Conservation (phyloP, 257 asterid genomes). For the Capsicum pubescens region DNA sequence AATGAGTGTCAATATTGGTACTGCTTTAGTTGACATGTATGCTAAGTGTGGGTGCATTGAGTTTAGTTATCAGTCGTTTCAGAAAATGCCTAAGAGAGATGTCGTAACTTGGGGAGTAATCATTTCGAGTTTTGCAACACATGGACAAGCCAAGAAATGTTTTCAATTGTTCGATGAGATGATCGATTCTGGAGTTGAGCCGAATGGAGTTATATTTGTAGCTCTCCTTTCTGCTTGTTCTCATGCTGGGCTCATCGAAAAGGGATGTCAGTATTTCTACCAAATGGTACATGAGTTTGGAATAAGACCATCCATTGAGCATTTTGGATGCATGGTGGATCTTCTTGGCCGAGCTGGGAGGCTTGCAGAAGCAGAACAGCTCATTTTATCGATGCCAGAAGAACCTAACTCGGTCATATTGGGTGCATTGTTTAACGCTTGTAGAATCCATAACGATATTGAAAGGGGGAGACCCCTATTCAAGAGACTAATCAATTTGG, state of each 20-base stretch:
- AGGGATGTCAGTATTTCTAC: slow-evolving; percentile 36
- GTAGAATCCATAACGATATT: slow-evolving; percentile 36
- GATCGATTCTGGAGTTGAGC: slow-evolving; percentile 26
- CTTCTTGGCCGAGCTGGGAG: slow-evolving; percentile 42
- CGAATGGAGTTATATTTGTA: slow-evolving; percentile 37
- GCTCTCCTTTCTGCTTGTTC: slow-evolving; percentile 43
- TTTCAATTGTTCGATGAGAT: slow-evolving; percentile 38
- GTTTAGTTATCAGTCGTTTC: slow-evolving; percentile 36
- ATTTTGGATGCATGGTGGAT: slow-evolving; percentile 46
- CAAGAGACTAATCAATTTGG: slow-evolving; percentile 29
- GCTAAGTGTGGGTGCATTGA: slow-evolving; percentile 43
- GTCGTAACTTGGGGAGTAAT: slow-evolving; percentile 44
- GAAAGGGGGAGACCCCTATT: slow-evolving; percentile 30
- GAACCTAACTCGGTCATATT: slow-evolving; percentile 38
- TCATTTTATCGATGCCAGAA: slow-evolving; percentile 34
- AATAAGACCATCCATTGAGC: slow-evolving; percentile 43
- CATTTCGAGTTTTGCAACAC: slow-evolving; percentile 35
- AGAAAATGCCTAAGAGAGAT: slow-evolving; percentile 34
- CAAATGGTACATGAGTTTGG: slow-evolving; percentile 34
- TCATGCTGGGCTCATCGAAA: slow-evolving; percentile 35
- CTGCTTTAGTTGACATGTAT: slow-evolving; percentile 45
- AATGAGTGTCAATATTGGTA: slow-evolving; percentile 26
- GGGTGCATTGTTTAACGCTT: slow-evolving; percentile 42
- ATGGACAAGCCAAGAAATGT: slow-evolving; percentile 38
- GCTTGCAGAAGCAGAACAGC: slow-evolving; percentile 38